phyloP scores from a whole-genome alignment of 352 stramenopile species.

The Phytophthora ramorum region DNA sequence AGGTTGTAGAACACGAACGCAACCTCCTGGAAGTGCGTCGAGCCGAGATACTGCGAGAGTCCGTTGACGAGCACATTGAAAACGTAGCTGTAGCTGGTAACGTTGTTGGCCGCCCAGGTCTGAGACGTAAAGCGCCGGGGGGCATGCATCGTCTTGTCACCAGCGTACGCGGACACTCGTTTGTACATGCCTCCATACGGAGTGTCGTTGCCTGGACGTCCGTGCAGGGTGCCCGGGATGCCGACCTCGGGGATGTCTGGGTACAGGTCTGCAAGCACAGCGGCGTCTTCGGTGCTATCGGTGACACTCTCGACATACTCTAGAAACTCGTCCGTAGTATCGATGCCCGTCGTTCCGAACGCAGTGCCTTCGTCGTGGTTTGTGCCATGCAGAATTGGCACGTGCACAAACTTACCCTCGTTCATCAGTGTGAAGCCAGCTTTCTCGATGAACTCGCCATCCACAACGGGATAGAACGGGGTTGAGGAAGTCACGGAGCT shows the following conservation, averaged over 20 bases:
- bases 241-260: conserved; percentile 25
- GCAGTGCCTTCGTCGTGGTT: conserved; percentile 40
- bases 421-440: conserved; percentile 18
- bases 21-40: conserved; percentile 38
- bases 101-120: conserved; percentile 28
- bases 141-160: conserved; percentile 27
- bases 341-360: conserved; percentile 12
- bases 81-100: conserved; percentile 36
- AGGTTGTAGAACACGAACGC: conserved; percentile 43
- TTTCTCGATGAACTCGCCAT: conserved; percentile 34
- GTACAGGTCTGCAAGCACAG: conserved; percentile 20
- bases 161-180: conserved; percentile 21
- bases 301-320: conserved; percentile 14
- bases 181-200: conserved; percentile 31
- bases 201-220: conserved; percentile 6
- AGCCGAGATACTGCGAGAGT: conserved; percentile 17
- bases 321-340: conserved; percentile 33
- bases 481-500: conserved; percentile 20
- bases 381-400: conserved; percentile 35
- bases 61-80: conserved; percentile 28
- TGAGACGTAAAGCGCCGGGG: conserved; percentile 27
- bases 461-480: conserved; percentile 28
- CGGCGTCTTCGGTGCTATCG: conserved; percentile 8
- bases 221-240: conserved; percentile 23
- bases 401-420: conserved; percentile 37